These are phyloP conservation scores for Xanthoparmelia taractica DNA, from an alignment of 495 filamentous ascomycete genomes.

Conservation along the genomic window DNA sequence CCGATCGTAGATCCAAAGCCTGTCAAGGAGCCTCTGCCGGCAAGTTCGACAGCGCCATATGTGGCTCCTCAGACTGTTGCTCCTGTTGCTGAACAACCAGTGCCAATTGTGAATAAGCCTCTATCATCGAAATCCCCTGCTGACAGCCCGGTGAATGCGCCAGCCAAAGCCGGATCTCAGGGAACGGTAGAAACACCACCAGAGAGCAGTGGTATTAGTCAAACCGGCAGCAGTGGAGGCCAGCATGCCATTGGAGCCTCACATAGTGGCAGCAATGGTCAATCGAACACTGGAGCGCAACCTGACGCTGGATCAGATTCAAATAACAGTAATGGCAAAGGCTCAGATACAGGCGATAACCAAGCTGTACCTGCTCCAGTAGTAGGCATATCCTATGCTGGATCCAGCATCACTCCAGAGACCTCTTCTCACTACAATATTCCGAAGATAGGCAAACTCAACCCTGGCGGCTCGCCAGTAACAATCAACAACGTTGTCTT, in stretches of 20 bases:
- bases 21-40: not conserved
- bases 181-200: not conserved
- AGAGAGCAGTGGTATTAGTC: not conserved
- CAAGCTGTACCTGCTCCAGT: not conserved
- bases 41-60: not conserved
- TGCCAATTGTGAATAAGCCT: not conserved
- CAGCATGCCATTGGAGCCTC: not conserved
- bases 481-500: not conserved
- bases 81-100: not conserved
- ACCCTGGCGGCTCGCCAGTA: not conserved
- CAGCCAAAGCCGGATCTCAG: not conserved
- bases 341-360: not conserved
- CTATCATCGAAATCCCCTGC: not conserved
- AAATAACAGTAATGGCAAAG: not conserved
- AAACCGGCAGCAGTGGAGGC: not conserved
- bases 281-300: not conserved
- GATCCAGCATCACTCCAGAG: not conserved
- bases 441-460: not conserved
- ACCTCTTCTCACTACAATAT: not conserved
- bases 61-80: not conserved
- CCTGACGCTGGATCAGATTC: not conserved
- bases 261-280: too few species aligned
- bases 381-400: slow-evolving; percentile 1
- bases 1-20: not conserved
- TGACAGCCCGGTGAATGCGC: not conserved